Base-by-base conservation (phyloP, 1,284 basidiomycete genomes). In the Cystobasidiaceae sp. region DNA sequence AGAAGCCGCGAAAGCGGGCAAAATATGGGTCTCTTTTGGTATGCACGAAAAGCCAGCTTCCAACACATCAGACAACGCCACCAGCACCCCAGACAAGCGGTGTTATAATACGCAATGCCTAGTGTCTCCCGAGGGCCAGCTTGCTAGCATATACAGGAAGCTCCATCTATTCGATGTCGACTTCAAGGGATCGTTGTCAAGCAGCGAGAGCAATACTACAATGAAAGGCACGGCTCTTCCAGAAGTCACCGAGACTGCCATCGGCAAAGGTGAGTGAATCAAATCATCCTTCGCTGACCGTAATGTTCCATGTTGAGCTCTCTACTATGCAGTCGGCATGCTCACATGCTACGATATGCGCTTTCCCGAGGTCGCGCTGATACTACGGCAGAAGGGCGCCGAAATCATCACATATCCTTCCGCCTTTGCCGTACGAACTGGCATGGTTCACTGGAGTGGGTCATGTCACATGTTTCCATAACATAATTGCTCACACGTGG, bases 291-390 rank as follows among this genome's bases (percentile, higher is more conserved):
- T n/a, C n/a, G n/a, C n/a, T n/a, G n/a, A n/a, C n/a, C n/a, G n/a
- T 61, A 25, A 23, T 21, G 2, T 2, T 37, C 39, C 21, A 7
- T 11, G 27, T 28, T 39, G n/a, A 23, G 0, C 11, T 39, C 7
- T 44, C 49, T 34, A 30, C 45, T 32, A 49, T 27, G 6, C 25
- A 61, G 37, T 49, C 19, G 30, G 79, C 9, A 69, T 81, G n/a
- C 73, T 80, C 65, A 82, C 81, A 5, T 82, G 81, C 74, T 82
- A 81, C 73, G 81, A 82, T 68, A 70, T 82, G 21, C 75, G 81
- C 59, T 77, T 81, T 81, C 80, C 81, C 1, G 81, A 82, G 68
- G 74, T 77, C 0, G 76, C 78, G 0, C 71, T 79, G 4, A 72
- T 77, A 2, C 70, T 82, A 5, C 74, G 79, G 0, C 63, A 77